These are phyloP conservation scores for Chaetomiaceae sp. DNA, from an alignment of 2,329 filamentous ascomycete genomes.

Conservation along the genomic window DNA sequence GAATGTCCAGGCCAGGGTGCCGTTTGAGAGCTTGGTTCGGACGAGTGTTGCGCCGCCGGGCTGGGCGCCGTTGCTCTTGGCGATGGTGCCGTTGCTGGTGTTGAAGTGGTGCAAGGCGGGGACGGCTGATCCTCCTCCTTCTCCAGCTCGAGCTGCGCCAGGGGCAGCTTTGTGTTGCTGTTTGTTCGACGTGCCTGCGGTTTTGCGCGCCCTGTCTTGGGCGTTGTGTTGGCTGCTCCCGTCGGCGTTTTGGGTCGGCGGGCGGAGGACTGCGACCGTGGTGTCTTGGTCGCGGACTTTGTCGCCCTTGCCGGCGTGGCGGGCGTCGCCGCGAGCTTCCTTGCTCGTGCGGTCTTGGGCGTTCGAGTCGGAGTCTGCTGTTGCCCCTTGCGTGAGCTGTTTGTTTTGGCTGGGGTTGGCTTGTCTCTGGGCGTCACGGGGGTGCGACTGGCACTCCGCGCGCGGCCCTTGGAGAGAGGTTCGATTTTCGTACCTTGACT, in stretches of 20 bases:
- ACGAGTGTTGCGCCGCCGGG: background rate
- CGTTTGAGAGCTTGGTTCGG: background rate
- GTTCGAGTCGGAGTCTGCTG: conserved; percentile 11
- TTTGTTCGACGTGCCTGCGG: background rate
- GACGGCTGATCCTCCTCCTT: too few relatives aligned
- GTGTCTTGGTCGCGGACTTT: conserved; percentile 5
- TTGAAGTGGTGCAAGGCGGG: too few relatives aligned
- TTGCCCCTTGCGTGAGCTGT: conserved; percentile 22
- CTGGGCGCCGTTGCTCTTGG: background rate
- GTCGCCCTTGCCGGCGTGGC: background rate
- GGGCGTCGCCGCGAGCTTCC: conserved; percentile 7
- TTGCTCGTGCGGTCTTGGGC: conserved; percentile 7
- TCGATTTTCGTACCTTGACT: conserved; percentile 26
- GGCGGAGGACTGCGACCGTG: conserved; percentile 5
- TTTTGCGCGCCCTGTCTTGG: too few relatives aligned
- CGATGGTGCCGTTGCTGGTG: background rate
- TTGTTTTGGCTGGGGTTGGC: conserved; percentile 6
- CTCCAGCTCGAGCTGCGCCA: conserved; percentile 8
- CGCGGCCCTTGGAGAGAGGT: conserved; percentile 5
- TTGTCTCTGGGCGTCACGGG: conserved; percentile 14
- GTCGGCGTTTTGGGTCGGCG: background rate
- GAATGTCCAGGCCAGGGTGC: too few relatives aligned
- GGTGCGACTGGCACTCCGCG: conserved; percentile 12
- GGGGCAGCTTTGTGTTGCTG: background rate
- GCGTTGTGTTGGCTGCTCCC: background rate